Evolutionary conservation across 2,329 filamentous ascomycete species (phyloP).

Genomic region (Xylariaceae sp.): DNA sequence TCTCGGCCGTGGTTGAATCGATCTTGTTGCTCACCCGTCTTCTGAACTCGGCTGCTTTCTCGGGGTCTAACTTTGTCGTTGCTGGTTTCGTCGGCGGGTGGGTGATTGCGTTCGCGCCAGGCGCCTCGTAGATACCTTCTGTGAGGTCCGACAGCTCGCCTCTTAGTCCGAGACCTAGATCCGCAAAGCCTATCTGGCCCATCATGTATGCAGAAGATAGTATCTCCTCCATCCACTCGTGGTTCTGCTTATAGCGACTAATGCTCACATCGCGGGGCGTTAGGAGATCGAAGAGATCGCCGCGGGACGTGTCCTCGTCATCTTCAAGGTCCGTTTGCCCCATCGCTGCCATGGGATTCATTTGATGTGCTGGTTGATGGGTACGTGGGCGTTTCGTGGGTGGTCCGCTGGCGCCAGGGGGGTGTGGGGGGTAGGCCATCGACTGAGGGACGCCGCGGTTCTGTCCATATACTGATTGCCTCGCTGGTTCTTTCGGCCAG

Average conservation of each 20-base stretch:
- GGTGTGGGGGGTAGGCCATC: conserved; percentile 57
- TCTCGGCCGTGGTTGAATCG: conserved; percentile 69
- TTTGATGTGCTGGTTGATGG: conserved; percentile 37
- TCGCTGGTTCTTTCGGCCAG: conserved; percentile 52
- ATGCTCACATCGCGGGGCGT: conserved; percentile 86
- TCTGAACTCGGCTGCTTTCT: conserved; percentile 78
- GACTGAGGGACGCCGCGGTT: conserved; percentile 50
- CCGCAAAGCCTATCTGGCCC: conserved; percentile 77
- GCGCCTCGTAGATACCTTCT: conserved; percentile 73
- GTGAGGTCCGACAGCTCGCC: conserved; percentile 79
- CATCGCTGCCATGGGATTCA: conserved; percentile 35
- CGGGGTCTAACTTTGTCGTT: conserved; percentile 62
- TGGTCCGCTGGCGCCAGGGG: conserved; percentile 39
- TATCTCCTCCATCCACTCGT: conserved; percentile 99
- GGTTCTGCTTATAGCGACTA: conserved; percentile 84
- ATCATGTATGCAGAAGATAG: conserved; percentile 85
- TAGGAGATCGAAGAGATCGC: conserved; percentile 84
- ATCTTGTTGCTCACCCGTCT: conserved; percentile 70
- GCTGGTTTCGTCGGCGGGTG: conserved; percentile 53
- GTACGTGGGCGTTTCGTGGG: conserved; percentile 52
- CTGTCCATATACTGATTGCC: conserved; percentile 47
- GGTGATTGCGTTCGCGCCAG: conserved; percentile 43
- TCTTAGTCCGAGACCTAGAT: conserved; percentile 78
- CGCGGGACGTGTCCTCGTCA: conserved; percentile 80
- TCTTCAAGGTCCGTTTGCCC: conserved; percentile 61